Evolutionary conservation across 352 stramenopile genomes (phyloP).

Genomic region (Pythium insidiosum): DNA sequence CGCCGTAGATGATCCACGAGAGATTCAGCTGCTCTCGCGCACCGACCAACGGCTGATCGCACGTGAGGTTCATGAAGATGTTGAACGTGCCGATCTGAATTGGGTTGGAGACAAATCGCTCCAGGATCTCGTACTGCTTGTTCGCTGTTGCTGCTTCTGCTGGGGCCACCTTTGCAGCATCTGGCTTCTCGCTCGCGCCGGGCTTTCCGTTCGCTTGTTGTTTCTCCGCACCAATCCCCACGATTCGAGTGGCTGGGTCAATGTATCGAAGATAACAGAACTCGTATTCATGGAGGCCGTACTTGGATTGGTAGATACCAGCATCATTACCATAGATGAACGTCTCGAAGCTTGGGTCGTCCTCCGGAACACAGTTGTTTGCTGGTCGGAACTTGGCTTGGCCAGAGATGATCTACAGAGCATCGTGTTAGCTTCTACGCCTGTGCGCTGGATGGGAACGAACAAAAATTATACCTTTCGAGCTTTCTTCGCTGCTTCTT

Average conservation of each 20-base stretch:
- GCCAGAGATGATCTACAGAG: slow-evolving; percentile 34
- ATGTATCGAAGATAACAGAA: slow-evolving; percentile 45
- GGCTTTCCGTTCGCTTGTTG: slow-evolving; percentile 8
- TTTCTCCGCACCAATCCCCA: slow-evolving; percentile 15
- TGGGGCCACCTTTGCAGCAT: slow-evolving; percentile 13
- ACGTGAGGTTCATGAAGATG: slow-evolving; percentile 55
- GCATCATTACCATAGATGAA: slow-evolving; percentile 46
- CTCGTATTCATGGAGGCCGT: slow-evolving; percentile 47
- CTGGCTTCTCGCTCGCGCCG: slow-evolving; percentile 1
- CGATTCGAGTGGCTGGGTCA: slow-evolving; percentile 20
- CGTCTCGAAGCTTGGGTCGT: slow-evolving; percentile 17
- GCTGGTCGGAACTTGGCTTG: slow-evolving; percentile 44
- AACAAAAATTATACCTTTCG: too few species aligned
- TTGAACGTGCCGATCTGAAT: slow-evolving; percentile 56
- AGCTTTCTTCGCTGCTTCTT: slow-evolving; percentile 31
- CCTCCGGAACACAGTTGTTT: slow-evolving; percentile 23
- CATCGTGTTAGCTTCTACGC: too few species aligned
- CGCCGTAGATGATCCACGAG: slow-evolving; percentile 47
- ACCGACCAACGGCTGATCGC: slow-evolving; percentile 32
- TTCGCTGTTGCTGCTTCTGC: background rate
- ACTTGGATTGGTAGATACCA: slow-evolving; percentile 58
- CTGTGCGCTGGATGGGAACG: too few species aligned
- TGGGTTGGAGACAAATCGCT: slow-evolving; percentile 36
- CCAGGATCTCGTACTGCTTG: slow-evolving; percentile 35
- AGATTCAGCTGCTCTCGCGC: slow-evolving; percentile 38